Conservation (phyloP, 495 filamentous ascomycete genomes). For the Penicillium lagena region DNA sequence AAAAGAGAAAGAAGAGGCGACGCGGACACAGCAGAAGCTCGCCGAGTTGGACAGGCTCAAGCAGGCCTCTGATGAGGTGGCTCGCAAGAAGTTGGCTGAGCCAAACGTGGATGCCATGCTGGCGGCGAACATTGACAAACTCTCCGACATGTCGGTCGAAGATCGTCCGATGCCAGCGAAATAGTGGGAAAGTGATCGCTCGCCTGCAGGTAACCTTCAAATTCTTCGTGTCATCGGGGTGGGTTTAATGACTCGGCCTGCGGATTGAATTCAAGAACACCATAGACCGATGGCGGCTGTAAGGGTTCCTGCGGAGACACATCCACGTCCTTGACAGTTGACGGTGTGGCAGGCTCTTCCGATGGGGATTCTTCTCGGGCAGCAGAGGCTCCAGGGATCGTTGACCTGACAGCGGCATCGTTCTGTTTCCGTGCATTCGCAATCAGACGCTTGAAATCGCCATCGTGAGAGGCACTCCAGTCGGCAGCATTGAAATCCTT, state of each 20-base stretch:
- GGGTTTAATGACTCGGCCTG: neutral
- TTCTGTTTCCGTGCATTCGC: constrained; percentile 54
- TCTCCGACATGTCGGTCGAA: constrained; percentile 41
- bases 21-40: constrained; percentile 37
- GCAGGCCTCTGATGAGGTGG: constrained; percentile 26
- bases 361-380: neutral
- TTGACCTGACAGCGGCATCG: constrained; percentile 22
- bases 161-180: constrained; percentile 24
- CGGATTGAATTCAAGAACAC: neutral
- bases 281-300: neutral
- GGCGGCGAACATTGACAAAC: constrained; percentile 30
- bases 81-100: constrained; percentile 17
- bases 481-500: constrained; percentile 78
- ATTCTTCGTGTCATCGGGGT: neutral
- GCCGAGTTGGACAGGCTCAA: constrained; percentile 37
- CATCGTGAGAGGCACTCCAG: constrained; percentile 67
- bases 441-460: constrained; percentile 70
- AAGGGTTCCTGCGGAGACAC: neutral
- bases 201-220: neutral
- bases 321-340: neutral
- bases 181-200: constrained; percentile 1
- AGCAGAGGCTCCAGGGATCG: constrained; percentile 18
- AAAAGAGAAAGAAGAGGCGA: constrained; percentile 44
- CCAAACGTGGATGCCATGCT: constrained; percentile 24
- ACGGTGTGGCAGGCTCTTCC: neutral